Evolutionary conservation across 352 stramenopile species (phyloP), one percentile per base, ranked within the genome.

Genomic region (Phytophthora vignae): DNA sequence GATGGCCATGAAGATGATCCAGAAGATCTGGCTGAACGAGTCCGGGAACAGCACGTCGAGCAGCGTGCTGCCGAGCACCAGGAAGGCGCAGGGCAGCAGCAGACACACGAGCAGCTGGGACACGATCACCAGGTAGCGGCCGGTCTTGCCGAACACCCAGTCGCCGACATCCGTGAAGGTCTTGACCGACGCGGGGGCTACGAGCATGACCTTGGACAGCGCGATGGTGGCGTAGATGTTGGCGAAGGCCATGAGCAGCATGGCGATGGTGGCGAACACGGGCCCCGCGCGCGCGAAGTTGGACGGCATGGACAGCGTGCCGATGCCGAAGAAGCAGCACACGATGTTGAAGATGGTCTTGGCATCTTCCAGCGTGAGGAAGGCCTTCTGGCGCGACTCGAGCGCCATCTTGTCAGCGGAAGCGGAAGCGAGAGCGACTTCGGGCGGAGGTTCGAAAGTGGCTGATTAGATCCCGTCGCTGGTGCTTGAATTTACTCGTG

Each of bases 231-330:
- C 74, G 56, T 78, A 82, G 53, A 83, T 79, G 67, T 85, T 85
- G 61, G 68, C 76, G 31, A 74, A 73, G 7, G 76, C 78, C 78
- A 85, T 86, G 29, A 86, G 75, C 46, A 82, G 40, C 55, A 83
- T 77, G 21, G 79, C 79, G 42, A 82, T 70, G 0, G 66, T 68
- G 12, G 79, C 79, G 59, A 74, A 73, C 17, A 76, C 75, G 3
- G 77, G 77, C 8, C 79, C 77, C 22, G 79, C 76, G 27, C 79
- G 79, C n/a, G 79, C 71, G 49, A 82, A 88, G 64, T 83, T 88
- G 55, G 70, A 75, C 17, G 80, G 77, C 65, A 88, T 84, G 29
- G 77, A 78, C 27, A 88, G 76, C 59, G 80, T 83, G 11, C 79
- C 79, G 65, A 76, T 76, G 29, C 69, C 69, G 57, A 69, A 76